Evolutionary conservation across 345 rosid species (phyloP).

Genomic region (Dipteronia dyeriana): DNA sequence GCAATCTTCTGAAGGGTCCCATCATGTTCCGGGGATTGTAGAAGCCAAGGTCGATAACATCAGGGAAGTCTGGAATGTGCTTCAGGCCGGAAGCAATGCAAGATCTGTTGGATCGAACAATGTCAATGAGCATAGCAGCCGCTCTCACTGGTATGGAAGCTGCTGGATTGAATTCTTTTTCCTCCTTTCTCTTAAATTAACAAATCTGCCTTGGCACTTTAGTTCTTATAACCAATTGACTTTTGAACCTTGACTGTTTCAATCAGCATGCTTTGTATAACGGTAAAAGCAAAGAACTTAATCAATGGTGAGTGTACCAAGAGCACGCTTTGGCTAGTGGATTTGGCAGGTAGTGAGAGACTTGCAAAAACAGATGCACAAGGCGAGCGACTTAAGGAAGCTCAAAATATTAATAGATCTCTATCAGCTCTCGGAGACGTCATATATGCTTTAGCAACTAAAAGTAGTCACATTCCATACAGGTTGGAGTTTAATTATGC

Average conservation of each 20-base stretch:
- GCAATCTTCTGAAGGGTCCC: slow-evolving; percentile 81
- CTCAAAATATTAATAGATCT: slow-evolving; percentile 90
- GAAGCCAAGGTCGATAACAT: slow-evolving; percentile 80
- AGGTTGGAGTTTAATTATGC: slow-evolving; percentile 39
- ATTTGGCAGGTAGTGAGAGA: slow-evolving; percentile 98
- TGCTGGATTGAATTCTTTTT: not conserved
- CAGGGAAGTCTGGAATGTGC: slow-evolving; percentile 83
- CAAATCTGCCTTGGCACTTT: not conserved
- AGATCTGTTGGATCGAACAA: slow-evolving; percentile 97
- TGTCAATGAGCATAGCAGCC: slow-evolving; percentile 96
- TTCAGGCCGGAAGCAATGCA: slow-evolving; percentile 90
- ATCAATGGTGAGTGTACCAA: slow-evolving; percentile 83
- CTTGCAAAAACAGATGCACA: slow-evolving; percentile 87
- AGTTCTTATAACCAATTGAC: slow-evolving; percentile 3
- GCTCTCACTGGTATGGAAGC: slow-evolving; percentile 82
- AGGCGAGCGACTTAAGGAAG: slow-evolving; percentile 94
- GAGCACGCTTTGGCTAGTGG: slow-evolving; percentile 99
- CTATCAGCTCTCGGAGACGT: slow-evolving; percentile 98
- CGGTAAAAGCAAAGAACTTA: slow-evolving; percentile 83
- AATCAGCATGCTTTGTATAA: slow-evolving; percentile 87
- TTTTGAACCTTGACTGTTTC: slow-evolving; percentile 8
- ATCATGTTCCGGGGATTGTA: slow-evolving; percentile 84
- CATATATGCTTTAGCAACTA: slow-evolving; percentile 81
- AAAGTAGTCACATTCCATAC: slow-evolving; percentile 89
- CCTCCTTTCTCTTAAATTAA: not conserved